phyloP scores from a whole-genome alignment of 176 grass and related monocot genomes.

The Rhynchospora pubera region DNA sequence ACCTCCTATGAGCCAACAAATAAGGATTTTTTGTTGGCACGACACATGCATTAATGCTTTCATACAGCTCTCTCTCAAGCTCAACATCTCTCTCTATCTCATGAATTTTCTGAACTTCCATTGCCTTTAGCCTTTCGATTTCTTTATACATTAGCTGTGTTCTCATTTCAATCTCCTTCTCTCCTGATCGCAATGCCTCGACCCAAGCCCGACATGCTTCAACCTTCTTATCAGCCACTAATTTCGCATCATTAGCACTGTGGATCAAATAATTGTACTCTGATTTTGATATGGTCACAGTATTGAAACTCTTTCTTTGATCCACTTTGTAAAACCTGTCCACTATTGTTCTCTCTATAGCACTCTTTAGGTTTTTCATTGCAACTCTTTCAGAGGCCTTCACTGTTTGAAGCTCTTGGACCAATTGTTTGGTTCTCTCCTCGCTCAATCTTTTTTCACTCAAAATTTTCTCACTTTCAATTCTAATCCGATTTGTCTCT shows the following conservation, averaged over 20 bases:
- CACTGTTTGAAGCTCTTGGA: slow-evolving; percentile 50
- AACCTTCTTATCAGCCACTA: slow-evolving; percentile 74
- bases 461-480: slow-evolving; percentile 26
- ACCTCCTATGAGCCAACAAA: slow-evolving; percentile 35
- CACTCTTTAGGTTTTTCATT: slow-evolving; percentile 53
- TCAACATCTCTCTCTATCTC: slow-evolving; percentile 5
- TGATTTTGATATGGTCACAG: slow-evolving; percentile 58
- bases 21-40: slow-evolving; percentile 19
- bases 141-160: slow-evolving; percentile 31
- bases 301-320: background rate
- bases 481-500: slow-evolving; percentile 32
- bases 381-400: slow-evolving; percentile 52
- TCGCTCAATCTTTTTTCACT: slow-evolving; percentile 27
- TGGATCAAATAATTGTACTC: slow-evolving; percentile 78
- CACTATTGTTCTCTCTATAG: slow-evolving; percentile 35
- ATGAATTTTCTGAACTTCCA: background rate
- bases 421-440: slow-evolving; percentile 21
- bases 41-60: slow-evolving; percentile 19
- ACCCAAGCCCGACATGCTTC: slow-evolving; percentile 71
- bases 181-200: slow-evolving; percentile 41
- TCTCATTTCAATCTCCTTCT: slow-evolving; percentile 50
- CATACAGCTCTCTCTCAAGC: slow-evolving; percentile 28
- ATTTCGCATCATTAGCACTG: slow-evolving; percentile 35
- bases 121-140: slow-evolving; percentile 16
- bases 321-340: slow-evolving; percentile 23